phyloP scores from a whole-genome alignment of 176 grass and related monocot genomes.

The Rhynchospora tenuis region DNA sequence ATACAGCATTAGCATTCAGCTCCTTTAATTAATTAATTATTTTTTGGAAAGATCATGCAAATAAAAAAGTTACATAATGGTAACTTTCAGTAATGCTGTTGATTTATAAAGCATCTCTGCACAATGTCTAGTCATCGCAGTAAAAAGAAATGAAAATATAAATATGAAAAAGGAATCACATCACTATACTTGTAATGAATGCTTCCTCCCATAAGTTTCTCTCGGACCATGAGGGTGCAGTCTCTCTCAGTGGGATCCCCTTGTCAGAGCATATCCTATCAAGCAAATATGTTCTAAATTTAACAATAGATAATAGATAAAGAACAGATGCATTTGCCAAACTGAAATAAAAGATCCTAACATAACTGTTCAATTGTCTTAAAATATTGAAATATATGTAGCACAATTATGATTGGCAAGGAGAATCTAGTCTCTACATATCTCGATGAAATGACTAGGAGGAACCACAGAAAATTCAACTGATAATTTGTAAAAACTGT shows the following conservation, averaged over 20 bases:
- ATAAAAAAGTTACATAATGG: neutral
- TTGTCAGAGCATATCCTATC: slow-evolving; percentile 62
- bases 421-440: neutral
- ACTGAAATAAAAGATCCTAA: neutral
- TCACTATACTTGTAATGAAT: slow-evolving; percentile 72
- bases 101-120: neutral
- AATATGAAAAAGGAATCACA: slow-evolving; percentile 19
- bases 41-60: neutral
- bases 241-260: slow-evolving; percentile 52
- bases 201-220: slow-evolving; percentile 75
- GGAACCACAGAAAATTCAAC: neutral
- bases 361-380: neutral
- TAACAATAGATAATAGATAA: neutral
- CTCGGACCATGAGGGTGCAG: slow-evolving; percentile 73
- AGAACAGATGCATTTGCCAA: neutral
- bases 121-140: neutral
- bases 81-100: neutral
- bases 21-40: too few relatives aligned
- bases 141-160: slow-evolving; percentile 10
- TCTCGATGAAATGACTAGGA: neutral
- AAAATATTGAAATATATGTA: neutral
- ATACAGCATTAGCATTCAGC: neutral
- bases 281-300: slow-evolving; percentile 8
- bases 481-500: too few relatives aligned
- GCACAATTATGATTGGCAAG: neutral